A percentile compares a stretch with the other conserved stretches of the same genome.
Conservation (phyloP, 1,139 yeast species). For the Blastobotrys ciferrii region DNA sequence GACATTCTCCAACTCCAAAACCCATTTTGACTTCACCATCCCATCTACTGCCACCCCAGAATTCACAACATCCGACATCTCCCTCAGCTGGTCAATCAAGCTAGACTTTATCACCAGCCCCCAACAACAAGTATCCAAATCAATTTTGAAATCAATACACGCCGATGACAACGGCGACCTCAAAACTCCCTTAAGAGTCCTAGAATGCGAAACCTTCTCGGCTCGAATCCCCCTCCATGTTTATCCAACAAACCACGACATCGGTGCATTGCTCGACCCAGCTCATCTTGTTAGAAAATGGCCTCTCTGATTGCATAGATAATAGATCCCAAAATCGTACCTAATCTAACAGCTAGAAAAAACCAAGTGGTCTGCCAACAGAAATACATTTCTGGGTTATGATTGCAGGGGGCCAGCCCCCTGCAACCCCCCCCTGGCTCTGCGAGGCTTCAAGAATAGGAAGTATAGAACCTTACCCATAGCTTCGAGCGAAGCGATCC, state of each 20-base stretch:
- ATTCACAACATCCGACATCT: constrained; percentile 34
- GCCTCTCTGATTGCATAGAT: constrained; percentile 17
- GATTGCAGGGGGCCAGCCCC: too few species aligned
- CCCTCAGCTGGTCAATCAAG: constrained; percentile 36
- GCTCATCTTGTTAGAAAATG: constrained; percentile 22
- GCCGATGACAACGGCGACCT: constrained; percentile 25
- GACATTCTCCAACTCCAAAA: constrained; percentile 24
- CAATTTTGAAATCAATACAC: constrained; percentile 7
- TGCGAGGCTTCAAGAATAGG: too few species aligned
- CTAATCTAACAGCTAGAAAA: too few species aligned
- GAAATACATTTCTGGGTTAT: too few species aligned
- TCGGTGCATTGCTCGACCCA: constrained; percentile 31
- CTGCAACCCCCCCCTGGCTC: too few species aligned
- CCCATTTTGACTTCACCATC: constrained; percentile 34
- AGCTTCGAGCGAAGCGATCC: too few species aligned
- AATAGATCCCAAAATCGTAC: neutral
- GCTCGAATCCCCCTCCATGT: constrained; percentile 37
- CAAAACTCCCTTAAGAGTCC: constrained; percentile 28
- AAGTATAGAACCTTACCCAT: too few species aligned
- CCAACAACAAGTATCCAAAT: constrained; percentile 17
- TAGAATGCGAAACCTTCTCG: constrained; percentile 33
- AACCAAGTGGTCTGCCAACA: too few species aligned
- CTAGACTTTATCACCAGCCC: constrained; percentile 36
- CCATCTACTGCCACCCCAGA: constrained; percentile 40
- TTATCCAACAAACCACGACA: constrained; percentile 35